Evolutionary conservation across 495 filamentous ascomycete species (phyloP).

Genomic region (Pseudotulostoma volvatum): DNA sequence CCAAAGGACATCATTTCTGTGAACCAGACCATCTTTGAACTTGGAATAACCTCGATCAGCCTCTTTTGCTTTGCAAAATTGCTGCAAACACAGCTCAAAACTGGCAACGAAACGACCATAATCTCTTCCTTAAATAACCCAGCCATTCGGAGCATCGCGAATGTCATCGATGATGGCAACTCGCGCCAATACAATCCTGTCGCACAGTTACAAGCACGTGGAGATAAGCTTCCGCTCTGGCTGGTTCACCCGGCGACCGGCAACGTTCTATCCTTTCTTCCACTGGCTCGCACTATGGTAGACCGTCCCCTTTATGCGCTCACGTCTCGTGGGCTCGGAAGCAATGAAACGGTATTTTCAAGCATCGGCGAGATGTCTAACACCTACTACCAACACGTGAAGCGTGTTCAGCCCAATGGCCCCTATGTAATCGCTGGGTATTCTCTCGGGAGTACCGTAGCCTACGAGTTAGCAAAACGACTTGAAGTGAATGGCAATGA

Average conservation of each 20-base stretch:
- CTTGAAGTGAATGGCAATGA: slow-evolving; percentile 15
- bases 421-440: slow-evolving; percentile 38
- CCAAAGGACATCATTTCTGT: slow-evolving; percentile 10
- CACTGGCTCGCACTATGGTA: slow-evolving; percentile 22
- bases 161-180: slow-evolving; percentile 9
- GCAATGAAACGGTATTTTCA: slow-evolving; percentile 15
- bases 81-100: slow-evolving; percentile 4
- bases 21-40: slow-evolving; percentile 17
- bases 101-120: slow-evolving; percentile 12
- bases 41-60: slow-evolving; percentile 27
- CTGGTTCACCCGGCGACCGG: slow-evolving; percentile 38
- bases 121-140: slow-evolving; percentile 20
- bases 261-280: slow-evolving; percentile 37
- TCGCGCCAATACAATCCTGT: slow-evolving; percentile 29
- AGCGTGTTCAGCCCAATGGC: slow-evolving; percentile 25
- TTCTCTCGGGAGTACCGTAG: slow-evolving; percentile 30
- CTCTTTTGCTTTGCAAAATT: slow-evolving; percentile 10
- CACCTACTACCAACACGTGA: slow-evolving; percentile 26
- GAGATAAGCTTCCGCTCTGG: slow-evolving; percentile 32
- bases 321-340: slow-evolving; percentile 29
- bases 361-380: slow-evolving; percentile 14
- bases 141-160: slow-evolving; percentile 17
- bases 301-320: slow-evolving; percentile 36
- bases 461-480: slow-evolving; percentile 32
- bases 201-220: slow-evolving; percentile 25